Conservation (phyloP, 441 rosid genomes). For the Brassica balearica region DNA sequence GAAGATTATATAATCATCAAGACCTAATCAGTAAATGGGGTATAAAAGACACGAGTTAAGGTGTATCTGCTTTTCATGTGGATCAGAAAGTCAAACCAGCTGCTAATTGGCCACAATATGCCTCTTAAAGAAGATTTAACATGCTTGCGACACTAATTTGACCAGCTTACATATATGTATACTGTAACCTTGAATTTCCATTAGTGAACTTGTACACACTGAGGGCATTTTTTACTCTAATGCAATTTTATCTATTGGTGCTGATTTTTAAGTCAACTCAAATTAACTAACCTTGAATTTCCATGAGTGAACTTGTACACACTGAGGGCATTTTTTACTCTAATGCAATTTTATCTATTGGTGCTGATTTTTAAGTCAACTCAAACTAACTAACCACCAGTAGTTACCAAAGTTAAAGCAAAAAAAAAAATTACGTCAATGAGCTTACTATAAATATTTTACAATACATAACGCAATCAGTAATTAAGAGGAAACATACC, state of each 20-base stretch:
- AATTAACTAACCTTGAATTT: background rate
- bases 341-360: background rate
- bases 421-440: background rate
- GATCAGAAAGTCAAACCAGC: conserved; percentile 25
- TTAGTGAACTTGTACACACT: no score
- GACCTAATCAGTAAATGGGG: conserved; percentile 5
- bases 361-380: conserved; percentile 13
- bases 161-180: conserved; percentile 2
- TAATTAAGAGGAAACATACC: conserved; percentile 52
- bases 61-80: conserved; percentile 9
- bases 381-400: background rate
- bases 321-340: no score
- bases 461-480: conserved; percentile 1
- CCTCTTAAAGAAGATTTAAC: conserved; percentile 8
- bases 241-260: background rate
- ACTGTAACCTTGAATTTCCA: background rate
- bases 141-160: conserved; percentile 12
- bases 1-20: background rate
- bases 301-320: no score
- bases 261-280: conserved; percentile 13
- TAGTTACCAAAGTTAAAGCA: conserved; percentile 25
- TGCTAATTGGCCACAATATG: conserved; percentile 21
- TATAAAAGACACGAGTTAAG: background rate
- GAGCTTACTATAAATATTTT: background rate
- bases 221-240: no score